Evolutionary conservation across 805 yeast species (phyloP), one percentile per base, ranked within the genome.

Genomic region (Isabelozyma gotoi): DNA sequence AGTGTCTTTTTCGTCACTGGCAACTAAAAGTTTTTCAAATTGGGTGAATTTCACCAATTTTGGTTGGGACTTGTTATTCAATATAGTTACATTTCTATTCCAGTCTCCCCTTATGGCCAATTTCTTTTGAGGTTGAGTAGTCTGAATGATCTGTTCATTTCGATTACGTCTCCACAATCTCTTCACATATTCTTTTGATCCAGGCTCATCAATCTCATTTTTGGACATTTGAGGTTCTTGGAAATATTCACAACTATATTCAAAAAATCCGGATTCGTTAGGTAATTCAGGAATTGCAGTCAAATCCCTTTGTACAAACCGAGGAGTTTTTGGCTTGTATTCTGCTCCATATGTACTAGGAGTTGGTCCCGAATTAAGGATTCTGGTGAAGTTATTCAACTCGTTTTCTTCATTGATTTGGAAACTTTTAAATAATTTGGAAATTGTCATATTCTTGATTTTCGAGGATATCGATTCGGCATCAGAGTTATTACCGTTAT

Each of bases 161-260:
- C 98, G 74, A 56, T 85, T 86, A 49, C 96, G 76, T 53, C 97
- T 76, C 98, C 98, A 94, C 18, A 88, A 65, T 45, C 95, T 73
- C 50, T 81, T 83, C 29, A 87, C 81, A 54, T 88, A 88, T 49
- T 88, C 91, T 45, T 84, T 80, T 44, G 96, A 88, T 0, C 98
- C 98, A 0, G 96, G 94, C 60, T 90, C 96, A 53, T 92, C 97
- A 14, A 81, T 67, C 52, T 92, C 97, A 42, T 80, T 77, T 45
- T 81, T 83, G 8, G 88, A 82, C 84, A 91, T 84, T 59, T 92
- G 98, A 0, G 99, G 97, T 58, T 91, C 98, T 56, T 91, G 96
- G 68, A 92, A 94, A 57, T 90, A 91, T 61, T 94, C 99, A 46
- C 88, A 80, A 53, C 86, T 80, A 62, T 84, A 87, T 40, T 84